Conservation (phyloP, 2,329 filamentous ascomycete genomes). For the Ascosphaera apis region DNA sequence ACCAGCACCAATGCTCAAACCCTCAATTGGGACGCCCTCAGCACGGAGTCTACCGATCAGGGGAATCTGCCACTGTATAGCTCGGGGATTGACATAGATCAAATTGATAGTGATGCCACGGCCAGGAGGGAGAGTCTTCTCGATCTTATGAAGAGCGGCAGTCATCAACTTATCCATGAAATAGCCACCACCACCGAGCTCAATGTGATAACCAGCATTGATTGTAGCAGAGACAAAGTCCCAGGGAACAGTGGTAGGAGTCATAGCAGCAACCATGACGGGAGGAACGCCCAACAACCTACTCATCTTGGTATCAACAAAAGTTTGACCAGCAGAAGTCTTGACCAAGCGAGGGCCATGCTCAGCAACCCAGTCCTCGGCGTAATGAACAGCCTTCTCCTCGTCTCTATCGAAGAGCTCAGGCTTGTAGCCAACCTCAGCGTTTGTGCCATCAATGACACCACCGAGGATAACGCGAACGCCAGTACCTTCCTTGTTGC, state of each 20-base stretch:
- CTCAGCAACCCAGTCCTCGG: constrained; percentile 93
- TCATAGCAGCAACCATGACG: constrained; percentile 85
- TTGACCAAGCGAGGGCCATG: constrained; percentile 81
- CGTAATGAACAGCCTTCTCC: constrained; percentile 82
- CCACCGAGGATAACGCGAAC: constrained; percentile 91
- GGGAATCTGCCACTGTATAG: constrained; percentile 84
- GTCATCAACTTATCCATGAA: constrained; percentile 68
- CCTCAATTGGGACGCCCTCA: constrained; percentile 76
- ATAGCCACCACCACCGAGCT: constrained; percentile 75
- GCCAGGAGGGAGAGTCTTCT: constrained; percentile 59
- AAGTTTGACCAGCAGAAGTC: constrained; percentile 71
- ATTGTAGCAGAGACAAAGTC: constrained; percentile 83
- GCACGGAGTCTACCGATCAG: constrained; percentile 56
- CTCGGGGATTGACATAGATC: constrained; percentile 73
- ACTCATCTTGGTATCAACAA: constrained; percentile 93
- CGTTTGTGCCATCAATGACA: constrained; percentile 70
- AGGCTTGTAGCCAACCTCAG: constrained; percentile 90
- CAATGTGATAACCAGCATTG: constrained; percentile 87
- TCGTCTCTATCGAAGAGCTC: constrained; percentile 94
- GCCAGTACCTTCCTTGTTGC: constrained; percentile 96
- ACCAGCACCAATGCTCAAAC: constrained; percentile 77
- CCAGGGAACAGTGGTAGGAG: constrained; percentile 68
- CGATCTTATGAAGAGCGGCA: constrained; percentile 60
- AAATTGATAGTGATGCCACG: constrained; percentile 76
- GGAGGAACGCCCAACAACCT: constrained; percentile 64